Evolutionary conservation across 179 eudicot species (phyloP).

Genomic region (Spinacia oleracea): DNA sequence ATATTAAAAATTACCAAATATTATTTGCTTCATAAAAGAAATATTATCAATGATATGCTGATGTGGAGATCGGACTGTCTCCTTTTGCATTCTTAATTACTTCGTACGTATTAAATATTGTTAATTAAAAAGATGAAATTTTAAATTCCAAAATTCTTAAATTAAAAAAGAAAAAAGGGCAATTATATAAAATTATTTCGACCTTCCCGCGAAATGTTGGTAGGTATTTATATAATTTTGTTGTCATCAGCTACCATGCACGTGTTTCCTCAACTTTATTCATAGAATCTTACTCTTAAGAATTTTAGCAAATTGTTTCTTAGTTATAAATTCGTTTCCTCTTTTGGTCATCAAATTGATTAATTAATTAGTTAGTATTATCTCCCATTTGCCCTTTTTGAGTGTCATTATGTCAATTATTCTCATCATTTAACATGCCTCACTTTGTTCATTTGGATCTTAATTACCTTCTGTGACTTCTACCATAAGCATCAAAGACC

Average conservation of each 20-base stretch:
- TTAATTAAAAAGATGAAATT: neutral
- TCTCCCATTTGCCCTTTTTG: neutral
- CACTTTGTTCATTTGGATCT: neutral
- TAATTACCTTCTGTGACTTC: neutral
- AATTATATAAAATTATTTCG: too few relatives aligned
- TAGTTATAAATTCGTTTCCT: neutral
- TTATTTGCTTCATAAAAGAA: neutral
- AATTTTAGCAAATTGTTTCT: slow-evolving; percentile 3
- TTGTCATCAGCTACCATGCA: slow-evolving; percentile 2
- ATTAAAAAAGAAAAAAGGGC: neutral
- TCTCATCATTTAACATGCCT: neutral
- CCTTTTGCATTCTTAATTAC: neutral
- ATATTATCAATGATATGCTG: neutral
- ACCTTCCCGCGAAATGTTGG: slow-evolving; percentile 11
- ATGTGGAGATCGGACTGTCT: neutral
- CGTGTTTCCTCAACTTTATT: neutral
- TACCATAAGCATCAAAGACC: neutral
- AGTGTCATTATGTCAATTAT: neutral
- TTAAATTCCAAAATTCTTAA: neutral
- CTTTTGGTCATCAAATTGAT: neutral
- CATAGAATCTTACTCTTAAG: neutral
- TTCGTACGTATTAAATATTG: neutral
- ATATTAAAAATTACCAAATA: neutral
- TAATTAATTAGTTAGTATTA: neutral
- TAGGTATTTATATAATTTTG: neutral